phyloP scores from a whole-genome alignment of 345 rosid genomes.

The Sisymbrium altissimum region DNA sequence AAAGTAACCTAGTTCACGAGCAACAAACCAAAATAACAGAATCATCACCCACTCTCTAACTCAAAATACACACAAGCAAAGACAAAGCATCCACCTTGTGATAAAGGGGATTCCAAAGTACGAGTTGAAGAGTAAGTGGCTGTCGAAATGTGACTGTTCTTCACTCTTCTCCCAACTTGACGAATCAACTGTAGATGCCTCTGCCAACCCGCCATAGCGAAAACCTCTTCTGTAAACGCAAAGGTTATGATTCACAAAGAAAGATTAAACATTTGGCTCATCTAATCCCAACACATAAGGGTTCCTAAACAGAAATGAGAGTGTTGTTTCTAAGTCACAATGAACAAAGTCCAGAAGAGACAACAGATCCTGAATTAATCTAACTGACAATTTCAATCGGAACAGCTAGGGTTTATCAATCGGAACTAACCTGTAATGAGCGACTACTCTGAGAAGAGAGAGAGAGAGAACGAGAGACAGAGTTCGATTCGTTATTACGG shows the following conservation, averaged over 20 bases:
- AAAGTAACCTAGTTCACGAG: slow-evolving; percentile 41
- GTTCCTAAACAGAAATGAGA: too few species aligned
- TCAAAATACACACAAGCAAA: slow-evolving; percentile 6
- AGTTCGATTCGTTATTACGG: too few species aligned
- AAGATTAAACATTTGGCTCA: neutral
- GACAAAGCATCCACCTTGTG: neutral
- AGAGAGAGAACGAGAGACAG: too few species aligned
- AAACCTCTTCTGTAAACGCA: neutral
- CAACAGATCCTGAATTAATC: too few species aligned
- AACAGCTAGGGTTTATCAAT: too few species aligned
- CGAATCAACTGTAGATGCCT: slow-evolving; percentile 55
- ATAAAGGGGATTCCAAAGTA: slow-evolving; percentile 28
- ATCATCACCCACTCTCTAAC: slow-evolving; percentile 9
- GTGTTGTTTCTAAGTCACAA: too few species aligned
- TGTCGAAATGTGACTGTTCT: slow-evolving; percentile 29
- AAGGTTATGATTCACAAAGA: neutral
- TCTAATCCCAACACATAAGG: too few species aligned
- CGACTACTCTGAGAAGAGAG: too few species aligned
- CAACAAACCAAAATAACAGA: slow-evolving; percentile 1
- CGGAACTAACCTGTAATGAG: too few species aligned
- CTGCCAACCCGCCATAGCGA: slow-evolving; percentile 71
- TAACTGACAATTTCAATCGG: too few species aligned
- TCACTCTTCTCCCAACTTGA: slow-evolving; percentile 45
- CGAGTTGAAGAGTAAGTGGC: slow-evolving; percentile 34
- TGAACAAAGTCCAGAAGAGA: too few species aligned